A percentile compares a stretch with the other conserved stretches of the same genome.
Evolutionary conservation across 2,329 filamentous ascomycete genomes (phyloP).

Genomic region (Verticillium zaregamsianum): DNA sequence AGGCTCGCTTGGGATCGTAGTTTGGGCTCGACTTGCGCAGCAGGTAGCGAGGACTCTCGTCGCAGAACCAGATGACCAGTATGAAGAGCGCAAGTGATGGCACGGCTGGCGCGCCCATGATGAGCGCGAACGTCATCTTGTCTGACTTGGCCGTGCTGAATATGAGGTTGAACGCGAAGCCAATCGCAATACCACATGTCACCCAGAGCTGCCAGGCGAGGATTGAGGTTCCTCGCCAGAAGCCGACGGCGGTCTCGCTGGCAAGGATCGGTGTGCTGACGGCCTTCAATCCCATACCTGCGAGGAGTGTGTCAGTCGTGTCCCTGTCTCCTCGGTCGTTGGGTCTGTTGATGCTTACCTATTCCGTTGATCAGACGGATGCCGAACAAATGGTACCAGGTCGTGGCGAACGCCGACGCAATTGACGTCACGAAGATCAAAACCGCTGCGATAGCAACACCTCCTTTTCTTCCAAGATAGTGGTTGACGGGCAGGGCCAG

Average conservation of each 20-base stretch:
- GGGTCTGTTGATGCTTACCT: conserved; percentile 22
- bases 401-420: conserved; percentile 26
- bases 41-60: conserved; percentile 35
- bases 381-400: conserved; percentile 27
- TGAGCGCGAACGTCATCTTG: conserved; percentile 19
- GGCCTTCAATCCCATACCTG: conserved; percentile 44
- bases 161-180: conserved; percentile 30
- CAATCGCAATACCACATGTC: conserved; percentile 30
- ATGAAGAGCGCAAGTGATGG: conserved; percentile 28
- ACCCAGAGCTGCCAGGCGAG: conserved; percentile 44
- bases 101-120: conserved; percentile 29
- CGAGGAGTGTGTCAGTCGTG: not conserved
- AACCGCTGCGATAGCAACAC: conserved; percentile 32
- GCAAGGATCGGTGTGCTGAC: conserved; percentile 43
- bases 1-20: conserved; percentile 28
- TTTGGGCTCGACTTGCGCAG: conserved; percentile 29
- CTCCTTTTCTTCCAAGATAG: conserved; percentile 33
- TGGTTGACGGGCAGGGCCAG: conserved; percentile 36
- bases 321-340: not conserved
- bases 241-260: conserved; percentile 40
- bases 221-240: conserved; percentile 43
- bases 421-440: conserved; percentile 35
- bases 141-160: conserved; percentile 21
- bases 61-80: conserved; percentile 28
- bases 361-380: conserved; percentile 33